phyloP scores from a whole-genome alignment of 202 grass and related monocot species.

The Cymbopogon flexuosus region DNA sequence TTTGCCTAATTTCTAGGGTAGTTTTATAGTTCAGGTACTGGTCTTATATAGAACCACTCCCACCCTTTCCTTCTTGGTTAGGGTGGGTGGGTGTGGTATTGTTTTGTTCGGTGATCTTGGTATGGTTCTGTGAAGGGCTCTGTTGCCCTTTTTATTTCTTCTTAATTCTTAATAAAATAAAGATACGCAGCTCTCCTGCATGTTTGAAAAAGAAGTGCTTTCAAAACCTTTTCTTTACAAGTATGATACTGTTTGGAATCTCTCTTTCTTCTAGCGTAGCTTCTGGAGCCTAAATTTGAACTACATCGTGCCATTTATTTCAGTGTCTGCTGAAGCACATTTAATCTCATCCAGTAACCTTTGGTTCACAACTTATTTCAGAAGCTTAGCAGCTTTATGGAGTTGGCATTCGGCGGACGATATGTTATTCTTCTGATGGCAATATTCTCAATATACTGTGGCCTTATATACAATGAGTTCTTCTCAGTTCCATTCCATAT shows the following conservation, averaged over 20 bases:
- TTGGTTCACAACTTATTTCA: constrained; percentile 38
- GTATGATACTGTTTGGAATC: background rate
- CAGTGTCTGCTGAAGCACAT: background rate
- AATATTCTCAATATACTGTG: constrained; percentile 99
- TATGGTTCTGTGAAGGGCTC: background rate
- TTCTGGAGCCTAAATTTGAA: background rate
- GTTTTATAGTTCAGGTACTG: background rate
- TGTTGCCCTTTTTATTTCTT: background rate
- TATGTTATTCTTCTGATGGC: constrained; percentile 99
- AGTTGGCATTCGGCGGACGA: constrained; percentile 97
- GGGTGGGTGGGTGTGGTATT: background rate
- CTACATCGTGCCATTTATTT: background rate
- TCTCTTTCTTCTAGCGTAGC: background rate
- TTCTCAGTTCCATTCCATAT: constrained; percentile 98
- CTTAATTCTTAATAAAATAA: background rate
- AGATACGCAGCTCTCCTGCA: background rate
- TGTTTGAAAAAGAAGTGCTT: background rate
- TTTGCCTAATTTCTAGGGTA: background rate
- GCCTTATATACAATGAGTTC: constrained; percentile 97
- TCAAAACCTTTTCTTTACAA: background rate
- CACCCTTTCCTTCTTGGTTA: background rate
- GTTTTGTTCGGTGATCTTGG: background rate
- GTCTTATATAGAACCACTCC: background rate
- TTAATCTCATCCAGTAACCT: background rate
- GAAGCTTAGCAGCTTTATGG: constrained; percentile 98